Evolutionary conservation across 768 basidiomycete genomes (phyloP), one percentile per base, ranked within the genome.

Genomic region (Termitomyces bulborhizus): DNA sequence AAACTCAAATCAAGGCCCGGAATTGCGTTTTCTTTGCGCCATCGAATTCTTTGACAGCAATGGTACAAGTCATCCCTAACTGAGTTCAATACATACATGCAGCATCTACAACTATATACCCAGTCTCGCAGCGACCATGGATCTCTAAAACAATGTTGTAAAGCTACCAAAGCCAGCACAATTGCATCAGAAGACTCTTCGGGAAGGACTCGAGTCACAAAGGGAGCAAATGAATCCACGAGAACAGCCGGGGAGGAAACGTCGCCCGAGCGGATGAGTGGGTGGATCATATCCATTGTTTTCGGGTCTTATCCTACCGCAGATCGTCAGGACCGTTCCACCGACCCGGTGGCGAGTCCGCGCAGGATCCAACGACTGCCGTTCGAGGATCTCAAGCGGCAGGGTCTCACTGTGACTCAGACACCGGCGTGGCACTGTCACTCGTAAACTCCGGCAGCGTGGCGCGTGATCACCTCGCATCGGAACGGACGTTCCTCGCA

Each of bases 401-500:
- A 27, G 18, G 5, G 39, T 6, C 15, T 11, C 3, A 7, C 27
- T 18, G 6, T 11, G 31, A n/a, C 27, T 13, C 8, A 21, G 24
- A 16, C 6, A 2, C 26, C 21, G 45, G 41, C 13, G 42, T 63
- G 2, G 50, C 55, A 21, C 46, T 65, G 2, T 39, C 60, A 3
- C 66, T 81, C 8, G 70, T 77, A 64, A 82, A 80, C 58, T 66
- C 71, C 27, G 77, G 77, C 11, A 73, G 69, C 53, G 77, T 79
- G 49, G 80, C 80, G 29, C 68, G 80, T 24, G 79, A 81, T 62
- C 79, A 82, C 56, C 70, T 82, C 4, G 76, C 80, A 1, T 71
- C 70, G 8, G 80, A 81, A 57, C 68, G 78, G 29, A 81, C 78
- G 4, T 80, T 77, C 57, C 67, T 81, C 3, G 78, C 80, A 12